phyloP scores from a whole-genome alignment of 2,329 filamentous ascomycete species.

The Pseudocercospora fuligena region DNA sequence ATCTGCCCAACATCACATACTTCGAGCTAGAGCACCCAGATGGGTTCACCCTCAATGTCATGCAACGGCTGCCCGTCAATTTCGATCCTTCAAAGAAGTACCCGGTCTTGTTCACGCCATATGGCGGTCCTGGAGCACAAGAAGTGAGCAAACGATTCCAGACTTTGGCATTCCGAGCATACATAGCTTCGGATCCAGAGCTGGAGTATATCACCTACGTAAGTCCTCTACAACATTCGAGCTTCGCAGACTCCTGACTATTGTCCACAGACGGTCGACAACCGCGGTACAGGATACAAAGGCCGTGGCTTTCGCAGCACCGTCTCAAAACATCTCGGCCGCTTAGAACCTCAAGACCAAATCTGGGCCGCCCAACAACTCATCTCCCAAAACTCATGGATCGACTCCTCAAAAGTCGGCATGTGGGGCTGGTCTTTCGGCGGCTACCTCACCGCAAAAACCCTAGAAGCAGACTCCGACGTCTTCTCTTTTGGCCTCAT shows the following conservation, averaged over 20 bases:
- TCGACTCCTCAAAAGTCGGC: slow-evolving; percentile 64
- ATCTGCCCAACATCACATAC: slow-evolving; percentile 67
- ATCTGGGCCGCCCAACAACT: slow-evolving; percentile 68
- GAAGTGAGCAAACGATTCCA: slow-evolving; percentile 63
- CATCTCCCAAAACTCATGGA: slow-evolving; percentile 55
- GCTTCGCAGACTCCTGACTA: too few relatives aligned
- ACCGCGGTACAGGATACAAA: slow-evolving; percentile 68
- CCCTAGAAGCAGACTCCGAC: slow-evolving; percentile 65
- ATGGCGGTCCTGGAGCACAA: slow-evolving; percentile 70
- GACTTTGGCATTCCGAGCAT: slow-evolving; percentile 62
- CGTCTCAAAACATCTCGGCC: slow-evolving; percentile 65
- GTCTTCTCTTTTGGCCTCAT: slow-evolving; percentile 67
- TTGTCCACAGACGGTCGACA: slow-evolving; percentile 60
- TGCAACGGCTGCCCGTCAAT: slow-evolving; percentile 67
- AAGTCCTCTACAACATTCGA: too few relatives aligned
- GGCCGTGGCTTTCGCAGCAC: slow-evolving; percentile 66
- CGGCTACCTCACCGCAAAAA: slow-evolving; percentile 69
- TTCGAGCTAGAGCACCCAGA: slow-evolving; percentile 66
- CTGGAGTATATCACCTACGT: slow-evolving; percentile 68
- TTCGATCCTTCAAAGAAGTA: slow-evolving; percentile 68
- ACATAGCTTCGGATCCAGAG: slow-evolving; percentile 70
- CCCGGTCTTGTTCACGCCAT: slow-evolving; percentile 69
- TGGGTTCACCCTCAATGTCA: slow-evolving; percentile 66
- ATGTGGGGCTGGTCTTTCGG: slow-evolving; percentile 75
- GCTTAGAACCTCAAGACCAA: slow-evolving; percentile 68